Conservation (phyloP, 495 filamentous ascomycete genomes). For the Lasiosphaeriaceae sp. region DNA sequence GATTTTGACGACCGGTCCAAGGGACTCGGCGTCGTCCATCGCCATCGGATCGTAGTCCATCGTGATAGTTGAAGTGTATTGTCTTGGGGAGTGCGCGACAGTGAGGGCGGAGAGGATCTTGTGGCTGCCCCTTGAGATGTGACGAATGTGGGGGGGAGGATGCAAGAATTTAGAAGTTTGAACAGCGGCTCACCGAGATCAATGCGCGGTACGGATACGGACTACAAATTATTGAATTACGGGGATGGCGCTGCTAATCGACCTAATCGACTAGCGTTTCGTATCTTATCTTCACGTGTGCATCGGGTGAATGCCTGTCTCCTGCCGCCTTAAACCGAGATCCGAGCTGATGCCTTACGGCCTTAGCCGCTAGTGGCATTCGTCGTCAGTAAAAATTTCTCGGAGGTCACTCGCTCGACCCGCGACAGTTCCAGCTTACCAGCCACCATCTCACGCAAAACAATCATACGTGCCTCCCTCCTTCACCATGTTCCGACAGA, state of each 20-base stretch:
- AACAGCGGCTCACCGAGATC: conserved; percentile 11
- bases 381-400: conserved; percentile 15
- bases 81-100: not conserved
- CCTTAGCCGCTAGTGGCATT: not conserved
- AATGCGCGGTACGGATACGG: not conserved
- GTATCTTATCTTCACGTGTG: conserved; percentile 16
- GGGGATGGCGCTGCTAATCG: not conserved
- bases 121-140: too few relatives aligned
- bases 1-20: conserved; percentile 66
- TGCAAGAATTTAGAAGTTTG: conserved; percentile 4
- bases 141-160: not conserved
- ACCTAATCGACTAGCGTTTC: not conserved
- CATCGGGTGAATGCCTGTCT: not conserved
- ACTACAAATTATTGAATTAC: not conserved
- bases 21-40: conserved; percentile 60
- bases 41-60: conserved; percentile 66
- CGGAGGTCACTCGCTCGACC: not conserved
- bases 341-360: not conserved
- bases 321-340: not conserved
- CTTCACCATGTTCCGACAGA: conserved; percentile 42
- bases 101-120: too few relatives aligned
- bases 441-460: not conserved
- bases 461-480: not conserved
- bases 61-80: conserved; percentile 6
- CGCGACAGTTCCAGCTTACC: too few relatives aligned